Base-by-base conservation (phyloP, 2,329 filamentous ascomycete genomes). In the Penicillium carneum region DNA sequence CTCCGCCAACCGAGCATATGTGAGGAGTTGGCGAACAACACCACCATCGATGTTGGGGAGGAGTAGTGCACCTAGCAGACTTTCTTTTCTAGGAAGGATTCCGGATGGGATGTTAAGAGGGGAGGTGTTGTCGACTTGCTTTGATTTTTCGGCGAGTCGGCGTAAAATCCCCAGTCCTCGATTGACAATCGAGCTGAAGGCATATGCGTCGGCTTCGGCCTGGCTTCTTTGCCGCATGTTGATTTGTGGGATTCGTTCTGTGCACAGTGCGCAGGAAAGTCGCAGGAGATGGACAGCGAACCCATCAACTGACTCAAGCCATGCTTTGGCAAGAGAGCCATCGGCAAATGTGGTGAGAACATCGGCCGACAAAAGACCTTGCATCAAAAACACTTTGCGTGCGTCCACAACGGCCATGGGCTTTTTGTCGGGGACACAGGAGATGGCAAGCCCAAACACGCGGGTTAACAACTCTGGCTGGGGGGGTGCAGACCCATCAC, bases 381-480 rank as follows among this genome's bases (percentile, higher is more conserved):
- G 95, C 85, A 96, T 95, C 11, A 99, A 81, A 71, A 92, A 89
- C 0, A 95, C 90, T 77, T 96, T 97, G 59, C 95, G 88, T 4
- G 87, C 87, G 74, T 97, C 93, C 5, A 95, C 86, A 5, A 93
- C 84, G 0, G 88, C 85, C 0, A 90, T 79, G 29, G 89, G 76
- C 61, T 85, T 84, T 39, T 84, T 84, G 43, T 94, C 91, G 0
- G 95, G 95, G 36, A 98, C 83, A 0, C 93, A 88, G 7, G 91
- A 91, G 58, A 98, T 90, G 1, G 93, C 90, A 18, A 99, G 84
- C 3, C 87, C 93, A 76, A 99, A 98, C 0, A 93, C 87, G 60
- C 90, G 88, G 0, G 93, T 97, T 4, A 98, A 82, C 12, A 98
- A 84, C 64, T 97, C 93, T 68, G 89, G 89, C 0, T 90, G 86